phyloP scores from a whole-genome alignment of 1,284 basidiomycete species.

The Pseudozyma flocculosa region DNA sequence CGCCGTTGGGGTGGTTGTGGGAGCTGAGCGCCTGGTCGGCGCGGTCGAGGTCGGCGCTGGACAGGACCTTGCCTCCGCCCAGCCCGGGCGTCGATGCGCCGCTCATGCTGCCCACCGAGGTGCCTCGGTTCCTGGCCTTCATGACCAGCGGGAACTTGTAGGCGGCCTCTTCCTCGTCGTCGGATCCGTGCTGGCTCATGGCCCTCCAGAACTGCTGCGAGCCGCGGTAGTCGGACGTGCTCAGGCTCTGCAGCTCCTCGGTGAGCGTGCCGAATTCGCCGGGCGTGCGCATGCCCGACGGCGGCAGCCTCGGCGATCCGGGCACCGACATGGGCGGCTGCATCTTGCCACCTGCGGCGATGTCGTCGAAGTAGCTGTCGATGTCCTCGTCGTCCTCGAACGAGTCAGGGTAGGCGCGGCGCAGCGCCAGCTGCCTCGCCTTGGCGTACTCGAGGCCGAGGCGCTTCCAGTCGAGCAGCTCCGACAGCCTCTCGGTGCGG shows the following conservation, averaged over 20 bases:
- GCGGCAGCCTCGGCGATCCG: slow-evolving; percentile 73
- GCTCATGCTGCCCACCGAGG: slow-evolving; percentile 48
- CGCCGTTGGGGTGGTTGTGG: slow-evolving; percentile 28
- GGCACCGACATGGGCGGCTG: slow-evolving; percentile 75
- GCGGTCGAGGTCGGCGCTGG: slow-evolving; percentile 42
- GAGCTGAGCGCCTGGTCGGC: slow-evolving; percentile 48
- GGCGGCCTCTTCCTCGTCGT: slow-evolving; percentile 46
- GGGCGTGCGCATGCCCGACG: slow-evolving; percentile 38
- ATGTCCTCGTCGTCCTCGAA: slow-evolving; percentile 70
- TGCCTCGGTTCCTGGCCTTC: slow-evolving; percentile 39
- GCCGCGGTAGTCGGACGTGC: slow-evolving; percentile 49
- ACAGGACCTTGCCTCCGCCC: slow-evolving; percentile 41
- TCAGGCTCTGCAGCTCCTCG: slow-evolving; percentile 50
- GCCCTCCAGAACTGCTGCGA: slow-evolving; percentile 49
- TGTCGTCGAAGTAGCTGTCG: slow-evolving; percentile 63
- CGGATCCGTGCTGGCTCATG: slow-evolving; percentile 44
- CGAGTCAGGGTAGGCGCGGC: slow-evolving; percentile 91
- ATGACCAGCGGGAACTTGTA: slow-evolving; percentile 48
- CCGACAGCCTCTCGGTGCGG: slow-evolving; percentile 75
- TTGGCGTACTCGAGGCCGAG: slow-evolving; percentile 96
- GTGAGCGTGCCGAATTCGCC: slow-evolving; percentile 52
- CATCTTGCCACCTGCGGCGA: slow-evolving; percentile 65
- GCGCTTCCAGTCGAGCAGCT: slow-evolving; percentile 96
- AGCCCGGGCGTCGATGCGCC: slow-evolving; percentile 49
- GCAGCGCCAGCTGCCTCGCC: slow-evolving; percentile 84